A percentile compares a stretch with the other conserved stretches of the same genome.
These are phyloP conservation scores for Urochloa ruziziensis DNA, from an alignment of 176 grass and related monocot species.

Conservation along the genomic window DNA sequence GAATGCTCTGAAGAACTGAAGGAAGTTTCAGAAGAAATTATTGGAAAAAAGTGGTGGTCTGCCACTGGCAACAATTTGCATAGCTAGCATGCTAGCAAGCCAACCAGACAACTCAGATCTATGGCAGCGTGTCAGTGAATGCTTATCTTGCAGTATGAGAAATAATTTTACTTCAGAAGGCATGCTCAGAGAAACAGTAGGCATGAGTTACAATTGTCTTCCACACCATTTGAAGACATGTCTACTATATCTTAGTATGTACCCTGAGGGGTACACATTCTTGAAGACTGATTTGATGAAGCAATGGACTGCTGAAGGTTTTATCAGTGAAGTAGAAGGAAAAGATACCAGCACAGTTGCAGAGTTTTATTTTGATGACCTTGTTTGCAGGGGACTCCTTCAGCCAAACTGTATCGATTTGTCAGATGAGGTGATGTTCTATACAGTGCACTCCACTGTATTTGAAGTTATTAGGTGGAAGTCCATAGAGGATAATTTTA, in stretches of 20 bases:
- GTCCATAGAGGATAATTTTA: not conserved
- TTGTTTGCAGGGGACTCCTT: not conserved
- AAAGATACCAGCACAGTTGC: not conserved
- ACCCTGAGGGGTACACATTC: not conserved
- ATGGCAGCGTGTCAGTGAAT: not conserved
- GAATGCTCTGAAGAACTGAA: not conserved
- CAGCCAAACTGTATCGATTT: not conserved
- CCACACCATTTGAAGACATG: not conserved
- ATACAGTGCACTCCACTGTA: not conserved
- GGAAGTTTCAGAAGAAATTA: not conserved
- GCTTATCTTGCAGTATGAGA: not conserved
- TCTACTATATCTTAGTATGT: not conserved
- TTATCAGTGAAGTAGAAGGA: not conserved
- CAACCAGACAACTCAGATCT: not conserved
- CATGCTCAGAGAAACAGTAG: not conserved
- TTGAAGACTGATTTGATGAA: not conserved
- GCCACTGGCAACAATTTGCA: not conserved
- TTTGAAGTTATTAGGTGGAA: not conserved
- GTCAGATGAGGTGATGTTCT: not conserved
- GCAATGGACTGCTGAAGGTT: slow-evolving; percentile 8
- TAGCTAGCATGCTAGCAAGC: not conserved
- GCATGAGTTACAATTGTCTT: not conserved
- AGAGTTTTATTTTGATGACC: not conserved
- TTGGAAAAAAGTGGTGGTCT: not conserved
- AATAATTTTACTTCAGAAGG: not conserved